Evolutionary conservation across 2,329 filamentous ascomycete species (phyloP).

Genomic region (Fusarium burgessii): DNA sequence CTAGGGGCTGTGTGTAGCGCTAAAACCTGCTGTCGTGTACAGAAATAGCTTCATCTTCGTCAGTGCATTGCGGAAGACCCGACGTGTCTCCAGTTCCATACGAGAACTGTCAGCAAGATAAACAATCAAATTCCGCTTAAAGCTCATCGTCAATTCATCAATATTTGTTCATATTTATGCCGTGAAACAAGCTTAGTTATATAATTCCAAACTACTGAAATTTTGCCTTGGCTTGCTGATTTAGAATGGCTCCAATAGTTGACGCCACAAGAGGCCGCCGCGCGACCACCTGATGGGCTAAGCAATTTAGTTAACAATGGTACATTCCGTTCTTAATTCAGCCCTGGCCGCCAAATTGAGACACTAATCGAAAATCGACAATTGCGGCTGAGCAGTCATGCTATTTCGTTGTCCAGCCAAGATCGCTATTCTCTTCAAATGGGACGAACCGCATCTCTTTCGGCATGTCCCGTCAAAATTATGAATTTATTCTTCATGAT

Average conservation of each 20-base stretch:
- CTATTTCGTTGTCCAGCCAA: not conserved
- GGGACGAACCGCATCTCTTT: not conserved
- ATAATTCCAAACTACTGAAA: not conserved
- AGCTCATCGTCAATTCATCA: not conserved
- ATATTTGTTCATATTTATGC: not conserved
- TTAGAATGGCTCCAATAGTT: slow-evolving; percentile 24
- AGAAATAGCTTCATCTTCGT: slow-evolving; percentile 29
- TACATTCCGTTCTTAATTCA: slow-evolving; percentile 1
- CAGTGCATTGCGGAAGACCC: not conserved
- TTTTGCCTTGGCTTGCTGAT: not conserved
- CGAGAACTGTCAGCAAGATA: not conserved
- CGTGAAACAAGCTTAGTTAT: slow-evolving; percentile 5
- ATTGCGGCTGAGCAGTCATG: slow-evolving; percentile 18
- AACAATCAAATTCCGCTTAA: not conserved
- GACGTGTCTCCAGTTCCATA: slow-evolving; percentile 1
- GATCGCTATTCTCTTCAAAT: not conserved
- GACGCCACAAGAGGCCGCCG: slow-evolving; percentile 6
- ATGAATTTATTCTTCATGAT: not conserved
- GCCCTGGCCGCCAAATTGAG: not conserved
- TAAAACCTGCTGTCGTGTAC: not conserved
- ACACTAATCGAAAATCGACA: not conserved
- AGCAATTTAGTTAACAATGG: not conserved
- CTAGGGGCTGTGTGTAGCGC: slow-evolving; percentile 28
- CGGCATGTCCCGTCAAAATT: not conserved
- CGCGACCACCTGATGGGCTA: slow-evolving; percentile 11